Evolutionary conservation across 352 stramenopile genomes (phyloP).

Genomic region (Pythium utonaiense): DNA sequence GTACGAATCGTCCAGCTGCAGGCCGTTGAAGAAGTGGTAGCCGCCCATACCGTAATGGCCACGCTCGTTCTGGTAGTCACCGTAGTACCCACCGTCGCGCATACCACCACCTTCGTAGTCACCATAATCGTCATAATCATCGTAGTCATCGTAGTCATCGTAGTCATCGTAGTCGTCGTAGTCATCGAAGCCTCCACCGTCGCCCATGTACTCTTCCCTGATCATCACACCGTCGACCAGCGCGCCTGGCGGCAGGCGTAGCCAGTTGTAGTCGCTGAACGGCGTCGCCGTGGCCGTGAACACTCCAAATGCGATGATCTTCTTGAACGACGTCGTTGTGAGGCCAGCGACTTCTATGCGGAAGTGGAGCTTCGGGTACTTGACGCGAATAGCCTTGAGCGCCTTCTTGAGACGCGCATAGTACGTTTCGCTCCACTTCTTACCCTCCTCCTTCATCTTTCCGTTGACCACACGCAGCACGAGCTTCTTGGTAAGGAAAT

Average conservation of each 20-base stretch:
- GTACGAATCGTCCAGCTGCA: slow-evolving; percentile 13
- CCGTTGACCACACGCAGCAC: slow-evolving; percentile 9
- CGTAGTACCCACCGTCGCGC: slow-evolving; percentile 7
- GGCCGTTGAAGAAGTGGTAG: slow-evolving; percentile 12
- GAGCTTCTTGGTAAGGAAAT: slow-evolving; percentile 7
- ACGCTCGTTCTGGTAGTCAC: slow-evolving; percentile 14
- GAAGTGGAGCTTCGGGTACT: slow-evolving; percentile 13
- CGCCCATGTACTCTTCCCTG: slow-evolving; percentile 4
- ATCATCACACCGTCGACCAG: slow-evolving; percentile 12
- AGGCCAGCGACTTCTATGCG: slow-evolving; percentile 8
- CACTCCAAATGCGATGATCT: slow-evolving; percentile 1
- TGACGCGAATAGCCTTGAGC: slow-evolving; percentile 2
- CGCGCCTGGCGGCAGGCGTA: background rate
- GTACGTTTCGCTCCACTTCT: slow-evolving; percentile 11
- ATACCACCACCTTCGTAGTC: slow-evolving; percentile 3
- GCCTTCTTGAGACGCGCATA: slow-evolving; percentile 6
- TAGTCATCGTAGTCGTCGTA: background rate
- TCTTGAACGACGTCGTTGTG: slow-evolving; percentile 3
- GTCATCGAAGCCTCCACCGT: background rate
- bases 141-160: slow-evolving; percentile 5
- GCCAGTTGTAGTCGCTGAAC: slow-evolving; percentile 4
- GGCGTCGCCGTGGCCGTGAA: slow-evolving; percentile 6
- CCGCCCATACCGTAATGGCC: slow-evolving; percentile 10
- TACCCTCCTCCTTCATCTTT: background rate
- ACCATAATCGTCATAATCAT: slow-evolving; percentile 9